Conservation (phyloP, 1,139 yeast genomes). For the Debaryomycetaceae sp. region DNA sequence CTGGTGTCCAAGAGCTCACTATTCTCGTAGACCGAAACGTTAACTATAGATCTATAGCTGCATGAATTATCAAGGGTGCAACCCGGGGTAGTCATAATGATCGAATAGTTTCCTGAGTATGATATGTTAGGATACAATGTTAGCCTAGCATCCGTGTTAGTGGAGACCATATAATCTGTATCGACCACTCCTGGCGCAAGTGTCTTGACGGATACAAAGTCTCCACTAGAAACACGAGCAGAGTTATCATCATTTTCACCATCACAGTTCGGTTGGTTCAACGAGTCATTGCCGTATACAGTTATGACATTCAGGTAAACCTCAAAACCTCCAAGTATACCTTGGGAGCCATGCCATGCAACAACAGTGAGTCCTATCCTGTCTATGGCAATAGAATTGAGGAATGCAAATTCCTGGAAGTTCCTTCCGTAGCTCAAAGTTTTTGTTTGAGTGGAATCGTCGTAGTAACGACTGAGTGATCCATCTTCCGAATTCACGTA, state of each 20-base stretch:
- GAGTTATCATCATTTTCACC: slow-evolving; percentile 23
- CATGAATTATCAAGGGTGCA: slow-evolving; percentile 73
- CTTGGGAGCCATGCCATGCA: slow-evolving; percentile 66
- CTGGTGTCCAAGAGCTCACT: slow-evolving; percentile 41
- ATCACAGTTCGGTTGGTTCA: slow-evolving; percentile 65
- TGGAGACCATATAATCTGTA: slow-evolving; percentile 29
- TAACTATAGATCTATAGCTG: slow-evolving; percentile 65
- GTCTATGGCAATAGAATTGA: slow-evolving; percentile 61
- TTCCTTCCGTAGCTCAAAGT: slow-evolving; percentile 46
- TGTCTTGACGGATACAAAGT: slow-evolving; percentile 27
- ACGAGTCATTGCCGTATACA: slow-evolving; percentile 68
- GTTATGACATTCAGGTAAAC: slow-evolving; percentile 60
- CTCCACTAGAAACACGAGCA: slow-evolving; percentile 31
- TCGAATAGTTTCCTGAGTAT: slow-evolving; percentile 69
- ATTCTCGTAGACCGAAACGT: slow-evolving; percentile 60
- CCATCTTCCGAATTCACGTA: slow-evolving; percentile 27
- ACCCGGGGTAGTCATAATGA: slow-evolving; percentile 82
- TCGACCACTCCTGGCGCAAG: slow-evolving; percentile 15
- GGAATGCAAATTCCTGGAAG: slow-evolving; percentile 81
- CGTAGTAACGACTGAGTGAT: slow-evolving; percentile 34
- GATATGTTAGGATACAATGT: slow-evolving; percentile 68
- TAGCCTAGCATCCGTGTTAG: slow-evolving; percentile 42
- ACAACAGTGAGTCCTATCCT: slow-evolving; percentile 63
- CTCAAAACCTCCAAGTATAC: slow-evolving; percentile 71
- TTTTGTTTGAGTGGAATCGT: slow-evolving; percentile 39